Base-by-base conservation (phyloP, 768 basidiomycete species). In the Pulveroboletus sp. region DNA sequence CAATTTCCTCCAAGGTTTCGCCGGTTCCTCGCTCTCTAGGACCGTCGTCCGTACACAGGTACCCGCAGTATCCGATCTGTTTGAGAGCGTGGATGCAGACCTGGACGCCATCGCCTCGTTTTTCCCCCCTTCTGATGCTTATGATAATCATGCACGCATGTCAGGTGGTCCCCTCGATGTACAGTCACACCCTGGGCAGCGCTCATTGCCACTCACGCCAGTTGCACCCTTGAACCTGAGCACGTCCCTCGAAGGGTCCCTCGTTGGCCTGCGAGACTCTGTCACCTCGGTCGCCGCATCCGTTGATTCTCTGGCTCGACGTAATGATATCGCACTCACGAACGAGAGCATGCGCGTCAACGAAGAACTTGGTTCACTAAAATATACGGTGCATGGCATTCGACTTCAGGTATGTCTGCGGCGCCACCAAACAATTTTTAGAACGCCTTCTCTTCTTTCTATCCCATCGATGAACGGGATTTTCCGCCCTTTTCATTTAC, bases 301-400 rank as follows among this genome's bases (percentile, higher is more conserved):
- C 1, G 69, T 86, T 34, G 84, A 85, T 47, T 83, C 77, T 1
- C 68, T 86, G 10, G 80, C 76, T 16, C 72, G 84, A 40, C 72
- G 82, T 20, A 80, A 75, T 43, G 85, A 87, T 40, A 79, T 89
- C 56, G 78, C 81, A 34, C 66, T 86, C 43, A 75, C 80, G 19
- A 85, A 87, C 55, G 89, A 92, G 65, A 78, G 79, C 39, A 73
- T 87, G 60, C 72, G 87, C 52, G 68, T 85, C 50, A 82, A 80
- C 37, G 89, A 92, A 56, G 89, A 92, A 62, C 73, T 88, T 27
- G 79, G 81, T 56, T 80, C 82, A 19, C 59, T 92, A 41, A 76
- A 84, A 43, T 84, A 78, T 20, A 80, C 75, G 43, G 72, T 90
- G 36, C 85, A 90, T 53, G 89, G 88, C 2, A 64, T 92, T 39